Conservation (phyloP, 2,329 filamentous ascomycete species). For the Aspergillus fischeri region DNA sequence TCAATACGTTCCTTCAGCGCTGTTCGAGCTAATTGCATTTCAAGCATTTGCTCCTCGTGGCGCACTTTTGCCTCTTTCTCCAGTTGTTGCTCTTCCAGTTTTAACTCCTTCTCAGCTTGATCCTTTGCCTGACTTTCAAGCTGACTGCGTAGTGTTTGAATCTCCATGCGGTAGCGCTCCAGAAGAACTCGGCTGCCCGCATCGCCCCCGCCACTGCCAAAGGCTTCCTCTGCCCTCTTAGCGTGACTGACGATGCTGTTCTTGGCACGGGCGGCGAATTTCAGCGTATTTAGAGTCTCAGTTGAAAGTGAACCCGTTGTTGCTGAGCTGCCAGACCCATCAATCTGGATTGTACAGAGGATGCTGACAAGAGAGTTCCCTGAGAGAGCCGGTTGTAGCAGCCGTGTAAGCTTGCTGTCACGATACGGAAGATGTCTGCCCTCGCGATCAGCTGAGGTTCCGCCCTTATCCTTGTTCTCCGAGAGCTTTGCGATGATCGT, state of each 20-base stretch:
- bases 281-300: conserved; percentile 92
- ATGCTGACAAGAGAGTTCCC: conserved; percentile 95
- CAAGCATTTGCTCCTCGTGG: conserved; percentile 95
- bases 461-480: conserved; percentile 77
- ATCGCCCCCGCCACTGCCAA: conserved; percentile 71
- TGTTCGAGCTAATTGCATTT: conserved; percentile 95
- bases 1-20: conserved; percentile 96
- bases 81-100: conserved; percentile 67
- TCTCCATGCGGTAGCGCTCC: conserved; percentile 92
- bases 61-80: conserved; percentile 78
- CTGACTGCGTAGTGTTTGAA: conserved; percentile 72
- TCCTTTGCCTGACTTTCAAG: conserved; percentile 76
- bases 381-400: conserved; percentile 87
- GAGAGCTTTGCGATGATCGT: conserved; percentile 94
- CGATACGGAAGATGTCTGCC: conserved; percentile 92
- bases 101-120: conserved; percentile 57
- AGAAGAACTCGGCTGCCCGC: conserved; percentile 80
- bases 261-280: conserved; percentile 93
- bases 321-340: conserved; percentile 68
- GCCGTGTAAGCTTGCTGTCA: conserved; percentile 92
- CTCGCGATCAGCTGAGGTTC: conserved; percentile 70
- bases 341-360: conserved; percentile 90
- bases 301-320: conserved; percentile 69
- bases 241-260: conserved; percentile 98
- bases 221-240: conserved; percentile 86